phyloP scores from a whole-genome alignment of 805 yeast species.

The Jamesozyma lodderae region DNA sequence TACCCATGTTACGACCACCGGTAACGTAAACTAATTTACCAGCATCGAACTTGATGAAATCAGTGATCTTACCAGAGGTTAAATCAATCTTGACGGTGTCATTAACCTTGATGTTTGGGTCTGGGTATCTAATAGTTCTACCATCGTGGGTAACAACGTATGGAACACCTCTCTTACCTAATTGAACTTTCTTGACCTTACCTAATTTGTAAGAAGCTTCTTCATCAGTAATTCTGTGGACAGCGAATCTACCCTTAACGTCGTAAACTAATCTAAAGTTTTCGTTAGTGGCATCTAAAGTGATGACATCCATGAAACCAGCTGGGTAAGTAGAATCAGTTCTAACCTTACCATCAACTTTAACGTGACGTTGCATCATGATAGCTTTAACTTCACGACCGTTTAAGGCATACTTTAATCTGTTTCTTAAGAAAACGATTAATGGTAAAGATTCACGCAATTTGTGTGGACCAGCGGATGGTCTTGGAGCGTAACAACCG shows the following conservation, averaged over 20 bases:
- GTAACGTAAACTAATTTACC: constrained; percentile 89
- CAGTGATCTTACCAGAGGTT: constrained; percentile 89
- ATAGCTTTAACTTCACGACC: constrained; percentile 98
- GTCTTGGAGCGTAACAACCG: constrained; percentile 99
- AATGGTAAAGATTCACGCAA: constrained; percentile 96
- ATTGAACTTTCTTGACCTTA: constrained; percentile 95
- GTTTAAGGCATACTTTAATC: constrained; percentile 97
- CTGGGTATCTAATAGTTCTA: constrained; percentile 99
- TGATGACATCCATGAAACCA: constrained; percentile 98
- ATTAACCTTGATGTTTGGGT: constrained; percentile 91
- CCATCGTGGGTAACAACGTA: constrained; percentile 99
- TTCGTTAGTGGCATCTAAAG: constrained; percentile 97
- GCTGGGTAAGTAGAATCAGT: constrained; percentile 98
- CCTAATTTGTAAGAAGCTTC: constrained; percentile 98
- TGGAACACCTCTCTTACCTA: constrained; percentile 98
- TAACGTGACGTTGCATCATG: constrained; percentile 95
- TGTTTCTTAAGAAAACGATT: constrained; percentile 94
- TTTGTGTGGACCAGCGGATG: constrained; percentile 99
- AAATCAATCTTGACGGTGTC: constrained; percentile 96
- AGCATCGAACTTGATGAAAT: constrained; percentile 83
- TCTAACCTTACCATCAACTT: constrained; percentile 99
- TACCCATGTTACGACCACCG: constrained; percentile 98
- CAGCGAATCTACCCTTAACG: constrained; percentile 97
- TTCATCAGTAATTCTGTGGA: constrained; percentile 98
- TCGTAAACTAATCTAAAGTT: constrained; percentile 98